A percentile compares a stretch with the other conserved stretches of the same genome.
These are phyloP conservation scores for Camellia granthamiana DNA, from an alignment of 148 eudicot species.

Conservation along the genomic window DNA sequence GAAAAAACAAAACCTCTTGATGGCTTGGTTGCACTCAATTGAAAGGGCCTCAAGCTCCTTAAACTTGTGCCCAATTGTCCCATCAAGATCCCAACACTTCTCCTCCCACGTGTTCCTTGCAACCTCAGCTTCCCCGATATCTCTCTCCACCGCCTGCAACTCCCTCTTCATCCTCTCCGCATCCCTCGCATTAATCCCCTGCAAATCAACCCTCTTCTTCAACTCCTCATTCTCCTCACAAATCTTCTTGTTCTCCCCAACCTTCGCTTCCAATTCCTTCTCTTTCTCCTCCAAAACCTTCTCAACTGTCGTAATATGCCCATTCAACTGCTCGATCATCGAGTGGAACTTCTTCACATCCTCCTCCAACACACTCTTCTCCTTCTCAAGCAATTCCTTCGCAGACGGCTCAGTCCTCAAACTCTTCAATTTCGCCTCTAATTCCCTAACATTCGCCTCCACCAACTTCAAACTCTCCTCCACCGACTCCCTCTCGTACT, in stretches of 20 bases:
- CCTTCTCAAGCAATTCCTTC: slow-evolving; percentile 53
- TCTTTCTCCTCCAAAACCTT: slow-evolving; percentile 72
- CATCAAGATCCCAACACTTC: slow-evolving; percentile 78
- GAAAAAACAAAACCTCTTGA: slow-evolving; percentile 46
- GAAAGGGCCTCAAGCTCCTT: slow-evolving; percentile 71
- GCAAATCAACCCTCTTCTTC: slow-evolving; percentile 67
- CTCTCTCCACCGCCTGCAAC: slow-evolving; percentile 73
- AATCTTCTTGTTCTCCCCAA: slow-evolving; percentile 47
- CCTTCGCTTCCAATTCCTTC: slow-evolving; percentile 56
- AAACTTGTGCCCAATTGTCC: slow-evolving; percentile 46
- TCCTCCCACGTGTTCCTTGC: slow-evolving; percentile 78
- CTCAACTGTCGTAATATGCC: slow-evolving; percentile 38
- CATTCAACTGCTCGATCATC: slow-evolving; percentile 40
- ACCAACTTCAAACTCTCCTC: slow-evolving; percentile 31
- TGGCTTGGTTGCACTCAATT: slow-evolving; percentile 77
- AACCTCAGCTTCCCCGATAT: slow-evolving; percentile 68
- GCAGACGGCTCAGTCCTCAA: slow-evolving; percentile 54
- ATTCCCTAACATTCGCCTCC: slow-evolving; percentile 34
- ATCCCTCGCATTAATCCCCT: slow-evolving; percentile 75
- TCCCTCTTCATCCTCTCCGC: slow-evolving; percentile 98
- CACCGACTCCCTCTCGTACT: slow-evolving; percentile 35
- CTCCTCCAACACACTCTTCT: slow-evolving; percentile 46
- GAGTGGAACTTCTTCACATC: slow-evolving; percentile 63
- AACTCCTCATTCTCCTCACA: slow-evolving; percentile 80
- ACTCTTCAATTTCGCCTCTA: slow-evolving; percentile 51